Evolutionary conservation across 2,329 filamentous ascomycete species (phyloP), one percentile per base, ranked within the genome.

Genomic region (Corinectria fuckeliana): DNA sequence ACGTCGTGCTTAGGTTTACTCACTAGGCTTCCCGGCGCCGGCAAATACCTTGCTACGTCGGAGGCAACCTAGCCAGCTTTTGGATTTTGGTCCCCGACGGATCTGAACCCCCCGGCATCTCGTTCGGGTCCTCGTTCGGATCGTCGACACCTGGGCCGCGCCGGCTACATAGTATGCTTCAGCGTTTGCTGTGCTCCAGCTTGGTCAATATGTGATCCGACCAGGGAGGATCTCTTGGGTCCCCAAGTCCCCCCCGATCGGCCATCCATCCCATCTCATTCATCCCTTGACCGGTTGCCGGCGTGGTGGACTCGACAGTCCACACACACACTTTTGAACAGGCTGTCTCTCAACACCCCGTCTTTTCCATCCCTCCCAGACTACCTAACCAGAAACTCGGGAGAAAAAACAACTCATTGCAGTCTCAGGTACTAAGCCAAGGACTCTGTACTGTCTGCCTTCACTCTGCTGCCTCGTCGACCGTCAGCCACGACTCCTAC

Each of bases 311-410:
- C 21, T 34, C 36, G 9, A 18, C 20, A 30, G n/a, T n/a, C 20
- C 50, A 44, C 23, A 25, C 21, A 42, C 39, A 25, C 39, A 5
- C 38, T 11, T n/a, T n/a, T n/a, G n/a, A n/a, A n/a, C n/a, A n/a
- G n/a, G n/a, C 13, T 21, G 9, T 8, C 11, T 25, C 36, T 39
- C 36, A 44, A 44, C 23, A 26, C 42, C 39, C 39, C 39, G 39
- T 42, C 39, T 42, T 42, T 42, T 20, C 38, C 20, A 41, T 41
- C 50, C 20, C 28, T 36, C 56, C 56, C 28, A 44, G 56, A 39
- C 44, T 45, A 50, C 61, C 67, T 63, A 69, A 69, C 67, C 67
- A 69, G 61, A 44, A 42, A 36, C 30, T 45, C 53, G 42, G 59
- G 49, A 68, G 63, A 63, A 55, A 60, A 66, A 63, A 66, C 58